Base-by-base conservation (phyloP, 768 basidiomycete species). In the Tulasnella sp. region DNA sequence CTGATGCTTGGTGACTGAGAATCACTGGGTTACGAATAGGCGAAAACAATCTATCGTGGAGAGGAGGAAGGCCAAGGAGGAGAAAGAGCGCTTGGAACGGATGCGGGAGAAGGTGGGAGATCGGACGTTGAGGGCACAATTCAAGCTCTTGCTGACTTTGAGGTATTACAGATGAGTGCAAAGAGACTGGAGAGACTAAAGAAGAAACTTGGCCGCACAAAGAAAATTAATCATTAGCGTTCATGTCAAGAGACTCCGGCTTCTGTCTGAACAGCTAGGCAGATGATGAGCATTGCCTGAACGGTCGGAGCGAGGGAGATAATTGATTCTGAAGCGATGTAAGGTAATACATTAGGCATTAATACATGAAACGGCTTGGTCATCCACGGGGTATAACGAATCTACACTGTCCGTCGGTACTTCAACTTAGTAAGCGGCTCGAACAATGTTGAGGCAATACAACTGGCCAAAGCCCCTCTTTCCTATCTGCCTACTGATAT, bases 121-220 rank as follows among this genome's bases (percentile, higher is more conserved):
- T 24, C 31, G 16, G 27, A 68, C 62, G 31, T 12, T 10, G 31
- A 14, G 16, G 27, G 62, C 16, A 1, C 12, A 7, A 36, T 31
- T 68, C 62, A 10, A 72, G 71, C 71, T 36, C n/a, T 79, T 58
- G 38, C 48, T 44, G 19, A 62, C 24, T 38, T 16, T 3, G 7
- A 56, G 16, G 8, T 34, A 24, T 56, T 14, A 12, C 82, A 95
- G 94, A 93, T 96, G 91, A 93, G 94, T 79, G 92, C 92, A 71
- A 88, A 90, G 78, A 95, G 92, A 85, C 90, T 93, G 56, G 92
- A 92, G 21, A 87, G 94, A 79, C 86, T 93, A 46, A 89, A 91
- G 79, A 90, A 92, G 79, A 92, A 87, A 85, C 91, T 91, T 73
- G 94, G 94, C 58, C 88, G 93, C 46, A 90, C 90, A 58, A 95